These are phyloP conservation scores for Eutreptiella sp. DNA, from an alignment of 208 protist species.

Conservation along the genomic window DNA sequence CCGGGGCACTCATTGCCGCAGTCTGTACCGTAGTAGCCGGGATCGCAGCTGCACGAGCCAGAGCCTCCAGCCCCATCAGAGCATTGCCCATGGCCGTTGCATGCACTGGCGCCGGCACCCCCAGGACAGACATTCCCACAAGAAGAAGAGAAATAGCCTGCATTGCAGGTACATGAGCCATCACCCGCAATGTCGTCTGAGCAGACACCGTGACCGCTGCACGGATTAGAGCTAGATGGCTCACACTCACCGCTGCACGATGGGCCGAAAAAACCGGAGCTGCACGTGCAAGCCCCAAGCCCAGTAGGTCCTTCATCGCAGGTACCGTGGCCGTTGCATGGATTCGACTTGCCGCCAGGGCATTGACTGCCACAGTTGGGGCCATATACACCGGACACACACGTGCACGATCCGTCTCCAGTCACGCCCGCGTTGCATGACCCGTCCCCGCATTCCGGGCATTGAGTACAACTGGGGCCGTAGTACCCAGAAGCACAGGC, in stretches of 20 bases:
- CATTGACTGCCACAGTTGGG: too few relatives aligned
- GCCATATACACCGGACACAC: too few relatives aligned
- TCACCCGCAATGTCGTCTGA: neutral
- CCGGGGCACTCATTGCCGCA: neutral
- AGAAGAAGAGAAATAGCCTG: neutral
- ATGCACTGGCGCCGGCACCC: neutral
- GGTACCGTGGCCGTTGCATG: slow-evolving; percentile 12
- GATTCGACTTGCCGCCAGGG: too few relatives aligned
- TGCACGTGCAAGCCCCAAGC: neutral
- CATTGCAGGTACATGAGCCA: neutral
- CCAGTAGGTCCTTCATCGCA: neutral
- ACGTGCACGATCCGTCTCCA: too few relatives aligned
- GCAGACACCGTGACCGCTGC: slow-evolving; percentile 2
- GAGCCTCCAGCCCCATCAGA: neutral
- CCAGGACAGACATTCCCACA: too few relatives aligned
- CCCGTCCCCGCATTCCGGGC: too few relatives aligned
- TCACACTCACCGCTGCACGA: too few relatives aligned
- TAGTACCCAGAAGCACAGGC: too few relatives aligned
- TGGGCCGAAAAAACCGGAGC: too few relatives aligned
- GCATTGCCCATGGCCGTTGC: neutral
- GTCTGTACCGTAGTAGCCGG: slow-evolving; percentile 6
- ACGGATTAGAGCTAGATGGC: too few relatives aligned
- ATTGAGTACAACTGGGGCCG: too few relatives aligned
- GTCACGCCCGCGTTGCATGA: too few relatives aligned
- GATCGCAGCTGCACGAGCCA: slow-evolving; percentile 15